phyloP scores from a whole-genome alignment of 306 rosid species.

The Dryas alaskensis region DNA sequence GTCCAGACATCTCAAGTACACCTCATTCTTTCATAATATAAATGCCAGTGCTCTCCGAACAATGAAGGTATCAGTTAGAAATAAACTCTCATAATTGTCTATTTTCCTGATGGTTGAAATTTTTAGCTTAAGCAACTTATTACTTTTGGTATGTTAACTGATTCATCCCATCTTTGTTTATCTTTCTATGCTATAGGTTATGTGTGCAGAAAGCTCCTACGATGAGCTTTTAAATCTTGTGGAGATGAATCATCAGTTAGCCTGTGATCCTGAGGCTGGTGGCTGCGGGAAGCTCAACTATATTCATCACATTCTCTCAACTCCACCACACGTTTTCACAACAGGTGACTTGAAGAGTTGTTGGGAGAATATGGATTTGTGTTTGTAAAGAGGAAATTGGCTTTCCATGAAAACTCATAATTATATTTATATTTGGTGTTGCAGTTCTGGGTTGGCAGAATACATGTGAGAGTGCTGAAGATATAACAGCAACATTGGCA shows the following conservation, averaged over 20 bases:
- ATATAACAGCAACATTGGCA: conserved; percentile 69
- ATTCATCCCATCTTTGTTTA: conserved; percentile 2
- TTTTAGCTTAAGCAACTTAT: conserved; percentile 21
- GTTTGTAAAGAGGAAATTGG: background rate
- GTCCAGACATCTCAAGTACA: conserved; percentile 85
- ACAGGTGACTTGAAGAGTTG: conserved; percentile 56
- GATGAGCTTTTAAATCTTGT: conserved; percentile 78
- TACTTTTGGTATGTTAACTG: conserved; percentile 20
- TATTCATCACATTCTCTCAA: conserved; percentile 84
- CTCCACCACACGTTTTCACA: conserved; percentile 84
- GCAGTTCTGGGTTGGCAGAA: conserved; percentile 98
- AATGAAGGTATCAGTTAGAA: conserved; percentile 58
- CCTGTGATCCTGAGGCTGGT: conserved; percentile 77
- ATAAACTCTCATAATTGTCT: background rate
- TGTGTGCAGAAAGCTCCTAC: conserved; percentile 64
- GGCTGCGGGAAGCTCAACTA: conserved; percentile 92
- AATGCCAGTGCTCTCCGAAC: conserved; percentile 93
- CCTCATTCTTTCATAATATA: conserved; percentile 91
- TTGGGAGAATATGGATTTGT: conserved; percentile 8
- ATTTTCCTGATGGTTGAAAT: conserved; percentile 16
- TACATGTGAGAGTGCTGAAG: conserved; percentile 77
- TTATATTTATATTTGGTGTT: conserved; percentile 24
- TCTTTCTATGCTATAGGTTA: conserved; percentile 46
- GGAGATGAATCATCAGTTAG: conserved; percentile 86
- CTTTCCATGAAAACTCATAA: conserved; percentile 14